Base-by-base conservation (phyloP, 352 stramenopile genomes). In the Phytophthora palmivora region DNA sequence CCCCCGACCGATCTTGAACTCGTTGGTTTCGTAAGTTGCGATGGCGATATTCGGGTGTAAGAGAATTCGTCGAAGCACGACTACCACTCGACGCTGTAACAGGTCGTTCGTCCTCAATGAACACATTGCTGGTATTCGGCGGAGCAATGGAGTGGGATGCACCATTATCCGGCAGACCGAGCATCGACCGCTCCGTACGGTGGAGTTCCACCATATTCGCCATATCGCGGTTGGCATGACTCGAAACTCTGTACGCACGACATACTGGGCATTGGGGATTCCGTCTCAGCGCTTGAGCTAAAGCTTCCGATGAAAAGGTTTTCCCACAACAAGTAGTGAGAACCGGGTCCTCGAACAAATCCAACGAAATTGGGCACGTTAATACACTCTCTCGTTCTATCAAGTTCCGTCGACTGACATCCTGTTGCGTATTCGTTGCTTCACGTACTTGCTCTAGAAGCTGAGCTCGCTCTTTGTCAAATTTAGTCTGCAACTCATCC, bases 281-380 rank as follows among this genome's bases (percentile, higher is more conserved):
- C 6, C 18, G 38, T 5, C 16, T 32, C 4, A 73, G 28, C 19
- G 44, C 50, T 52, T 63, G 50, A 4, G 10, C n/a, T 32, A 72
- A 36, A 1, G 58, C 18, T 6, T 16, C 30, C 10, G 50, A 67
- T 14, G 63, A 72, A 21, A 72, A 72, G 0, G 57, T 72, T n/a
- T 68, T 72, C 3, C 63, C 58, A 24, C 57, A 72, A 39, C 63
- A 72, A 14, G 41, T 46, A 2, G 63, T 68, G 7, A 57, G 18
- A n/a, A 72, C 58, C 9, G 57, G 63, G 21, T 68, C 46, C 22
- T 68, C 63, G 18, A 68, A 68, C 46, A 72, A 30, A 22, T 72
- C 63, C n/a, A 68, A 19, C 28, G 52, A 63, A 44, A 72, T 72
- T 2, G 63, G 63, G 37, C 63, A 72, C 11, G 46, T 64, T 22